Conservation (phyloP, 1,139 yeast species). For the Blastobotrys elegans region DNA sequence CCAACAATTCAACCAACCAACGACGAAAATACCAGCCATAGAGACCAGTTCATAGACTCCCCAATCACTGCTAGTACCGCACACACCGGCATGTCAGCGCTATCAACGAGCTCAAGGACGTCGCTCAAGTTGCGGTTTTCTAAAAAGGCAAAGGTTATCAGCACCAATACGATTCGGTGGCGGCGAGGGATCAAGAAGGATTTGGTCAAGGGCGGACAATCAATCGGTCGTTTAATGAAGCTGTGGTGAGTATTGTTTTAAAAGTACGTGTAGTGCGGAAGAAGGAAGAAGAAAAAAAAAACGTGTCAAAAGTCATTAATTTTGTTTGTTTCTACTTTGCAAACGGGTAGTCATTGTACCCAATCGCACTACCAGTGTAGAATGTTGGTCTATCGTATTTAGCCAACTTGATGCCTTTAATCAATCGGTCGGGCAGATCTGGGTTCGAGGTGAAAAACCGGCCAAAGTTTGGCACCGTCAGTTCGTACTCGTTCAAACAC, state of each 20-base stretch:
- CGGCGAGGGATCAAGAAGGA: background rate
- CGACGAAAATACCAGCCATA: background rate
- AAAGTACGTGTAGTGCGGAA: background rate
- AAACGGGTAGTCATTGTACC: constrained; percentile 26
- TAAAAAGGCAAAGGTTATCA: background rate
- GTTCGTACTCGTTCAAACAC: constrained; percentile 31
- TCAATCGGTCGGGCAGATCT: constrained; percentile 41
- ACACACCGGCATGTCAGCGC: background rate
- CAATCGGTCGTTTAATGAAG: background rate
- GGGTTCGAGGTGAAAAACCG: constrained; percentile 47
- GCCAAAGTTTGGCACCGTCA: constrained; percentile 44
- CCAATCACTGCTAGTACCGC: background rate
- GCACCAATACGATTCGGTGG: background rate
- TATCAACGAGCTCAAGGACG: background rate
- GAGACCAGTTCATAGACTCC: background rate
- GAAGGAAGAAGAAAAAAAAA: background rate
- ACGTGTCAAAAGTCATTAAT: background rate
- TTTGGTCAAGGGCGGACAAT: background rate
- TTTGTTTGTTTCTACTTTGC: constrained; percentile 1
- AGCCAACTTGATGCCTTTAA: constrained; percentile 31
- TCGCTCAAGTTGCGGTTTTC: background rate
- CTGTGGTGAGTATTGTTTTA: background rate
- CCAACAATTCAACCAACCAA: too few relatives aligned
- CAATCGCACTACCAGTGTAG: constrained; percentile 32
- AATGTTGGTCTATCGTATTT: constrained; percentile 35